Evolutionary conservation across 2,329 filamentous ascomycete species (phyloP), one percentile per base, ranked within the genome.

Genomic region (Penicillium sp.): DNA sequence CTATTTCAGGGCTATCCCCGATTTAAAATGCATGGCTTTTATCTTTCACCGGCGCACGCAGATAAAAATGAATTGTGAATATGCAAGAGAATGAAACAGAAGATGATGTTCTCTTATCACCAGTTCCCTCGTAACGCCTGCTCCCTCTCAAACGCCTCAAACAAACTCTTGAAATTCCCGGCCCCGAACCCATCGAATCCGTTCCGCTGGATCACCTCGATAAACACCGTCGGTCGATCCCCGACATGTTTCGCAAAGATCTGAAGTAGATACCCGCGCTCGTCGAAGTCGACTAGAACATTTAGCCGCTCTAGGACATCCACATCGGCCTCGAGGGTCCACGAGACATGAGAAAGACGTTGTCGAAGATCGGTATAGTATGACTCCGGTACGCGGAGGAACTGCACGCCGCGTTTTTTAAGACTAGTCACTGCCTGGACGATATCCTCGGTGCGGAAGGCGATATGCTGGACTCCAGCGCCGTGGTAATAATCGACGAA

Each of bases 201-300:
- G 61, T 93, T 87, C 46, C 91, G 80, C 79, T 96, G 90, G 62
- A 96, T 96, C 62, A 96, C 91, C 80, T 96, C 91, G 55, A 96
- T 83, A 68, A 96, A 96, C 27, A 96, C 91, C 4, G 91, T 96
- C 23, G 92, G 92, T n/a, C 91, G 84, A 74, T 96, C 90, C 81
- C 95, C 88, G 59, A 96, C 74, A 55, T 91, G 91, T 81, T 90
- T 90, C 32, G 86, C 87, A 72, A 90, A 90, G 33, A 90, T 79
- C 68, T 85, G 83, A 56, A 86, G 62, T 59, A 96, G 73, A 70
- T 96, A 96, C 1, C 91, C 91, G 18, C 83, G 84, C 79, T 96
- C 90, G 63, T 96, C 91, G 62, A 96, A 96, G 74, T 96, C 91
- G 60, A 96, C 91, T 59, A 96, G 76, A 63, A 96, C 93, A 70